phyloP scores from a whole-genome alignment of 495 filamentous ascomycete genomes.

The Trichocladium antarcticum region DNA sequence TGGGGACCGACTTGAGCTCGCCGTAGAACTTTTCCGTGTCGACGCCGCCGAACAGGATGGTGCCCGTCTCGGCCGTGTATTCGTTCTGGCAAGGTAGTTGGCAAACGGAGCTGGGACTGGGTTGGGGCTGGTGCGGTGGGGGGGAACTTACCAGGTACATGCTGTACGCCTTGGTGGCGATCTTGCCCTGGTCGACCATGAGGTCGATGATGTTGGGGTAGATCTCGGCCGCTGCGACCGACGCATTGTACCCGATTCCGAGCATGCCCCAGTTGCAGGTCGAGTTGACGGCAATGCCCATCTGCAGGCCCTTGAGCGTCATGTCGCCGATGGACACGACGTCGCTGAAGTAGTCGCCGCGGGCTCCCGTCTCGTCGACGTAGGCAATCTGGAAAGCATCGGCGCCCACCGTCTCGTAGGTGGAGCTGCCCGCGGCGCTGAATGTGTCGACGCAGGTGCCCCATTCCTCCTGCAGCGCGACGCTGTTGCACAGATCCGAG shows the following conservation, averaged over 20 bases:
- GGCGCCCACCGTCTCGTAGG: conserved; percentile 48
- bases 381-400: conserved; percentile 72
- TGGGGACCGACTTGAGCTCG: conserved; percentile 57
- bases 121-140: no score
- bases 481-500: conserved; percentile 27
- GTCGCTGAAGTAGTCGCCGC: conserved; percentile 72
- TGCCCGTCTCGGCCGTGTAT: conserved; percentile 56
- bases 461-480: conserved; percentile 18
- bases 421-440: conserved; percentile 48
- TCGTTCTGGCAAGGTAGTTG: conserved; percentile 54
- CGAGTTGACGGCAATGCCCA: conserved; percentile 68
- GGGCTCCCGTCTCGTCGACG: conserved; percentile 59
- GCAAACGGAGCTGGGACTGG: no score
- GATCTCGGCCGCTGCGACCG: conserved; percentile 52
- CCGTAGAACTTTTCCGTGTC: conserved; percentile 70
- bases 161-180: conserved; percentile 70
- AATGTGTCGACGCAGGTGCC: conserved; percentile 22
- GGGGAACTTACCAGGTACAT: conserved; percentile 47
- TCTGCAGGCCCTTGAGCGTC: conserved; percentile 54
- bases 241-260: conserved; percentile 68
- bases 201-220: conserved; percentile 68
- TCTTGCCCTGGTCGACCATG: conserved; percentile 54
- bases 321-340: conserved; percentile 53
- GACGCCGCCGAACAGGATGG: conserved; percentile 80
- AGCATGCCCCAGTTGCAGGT: conserved; percentile 62